phyloP scores from a whole-genome alignment of 805 yeast genomes.

The Saccharomycopsis malanga region DNA sequence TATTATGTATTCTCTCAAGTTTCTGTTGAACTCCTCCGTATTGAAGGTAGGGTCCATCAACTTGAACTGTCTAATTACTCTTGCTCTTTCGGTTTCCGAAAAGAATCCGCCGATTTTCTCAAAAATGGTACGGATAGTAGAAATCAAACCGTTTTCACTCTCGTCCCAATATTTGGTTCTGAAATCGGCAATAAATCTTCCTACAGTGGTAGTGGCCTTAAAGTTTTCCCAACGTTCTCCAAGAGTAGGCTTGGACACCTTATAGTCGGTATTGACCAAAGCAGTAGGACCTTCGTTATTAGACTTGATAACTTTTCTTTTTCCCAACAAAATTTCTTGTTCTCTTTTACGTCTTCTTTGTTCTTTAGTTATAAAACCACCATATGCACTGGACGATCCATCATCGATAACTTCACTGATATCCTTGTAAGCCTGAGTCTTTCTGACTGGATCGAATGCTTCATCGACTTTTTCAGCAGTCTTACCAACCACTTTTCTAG shows the following conservation, averaged over 20 bases:
- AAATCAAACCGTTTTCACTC: constrained; percentile 84
- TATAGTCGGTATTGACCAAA: constrained; percentile 73
- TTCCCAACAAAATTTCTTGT: constrained; percentile 50
- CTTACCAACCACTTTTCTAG: constrained; percentile 74
- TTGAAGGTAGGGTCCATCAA: constrained; percentile 86
- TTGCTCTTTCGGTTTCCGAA: constrained; percentile 94
- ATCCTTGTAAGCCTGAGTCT: constrained; percentile 84
- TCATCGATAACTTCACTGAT: constrained; percentile 85
- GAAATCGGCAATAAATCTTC: constrained; percentile 53
- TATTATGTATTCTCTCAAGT: constrained; percentile 83
- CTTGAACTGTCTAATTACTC: constrained; percentile 79
- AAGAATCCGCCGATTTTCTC: constrained; percentile 82
- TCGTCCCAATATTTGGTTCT: constrained; percentile 78
- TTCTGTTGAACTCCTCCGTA: constrained; percentile 67
- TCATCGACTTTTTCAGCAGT: constrained; percentile 85
- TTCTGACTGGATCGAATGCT: constrained; percentile 83
- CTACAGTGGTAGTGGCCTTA: constrained; percentile 61
- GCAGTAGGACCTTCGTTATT: constrained; percentile 79
- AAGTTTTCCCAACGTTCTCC: constrained; percentile 61
- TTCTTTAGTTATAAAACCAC: constrained; percentile 85
- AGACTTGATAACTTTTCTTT: constrained; percentile 58
- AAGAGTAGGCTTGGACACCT: constrained; percentile 61
- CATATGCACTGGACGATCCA: constrained; percentile 82
- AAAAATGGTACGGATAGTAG: constrained; percentile 68
- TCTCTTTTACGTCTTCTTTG: constrained; percentile 70